phyloP scores from a whole-genome alignment of 176 grass and related monocot species.

The Poa pratensis region DNA sequence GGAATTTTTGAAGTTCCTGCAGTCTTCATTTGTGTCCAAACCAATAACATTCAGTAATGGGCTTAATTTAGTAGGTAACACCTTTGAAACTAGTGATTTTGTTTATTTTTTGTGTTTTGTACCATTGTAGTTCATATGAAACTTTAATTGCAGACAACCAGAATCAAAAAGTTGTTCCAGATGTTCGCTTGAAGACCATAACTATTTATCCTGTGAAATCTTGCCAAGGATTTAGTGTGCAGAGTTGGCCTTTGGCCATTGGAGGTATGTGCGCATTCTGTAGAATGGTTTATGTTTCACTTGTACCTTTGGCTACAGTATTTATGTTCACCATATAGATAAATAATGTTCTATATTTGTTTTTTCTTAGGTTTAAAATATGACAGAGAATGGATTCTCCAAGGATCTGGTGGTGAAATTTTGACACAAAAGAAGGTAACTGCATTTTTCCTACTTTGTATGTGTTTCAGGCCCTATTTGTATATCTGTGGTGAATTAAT shows the following conservation, averaged over 20 bases:
- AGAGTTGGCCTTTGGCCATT: slow-evolving; percentile 72
- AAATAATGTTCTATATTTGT: background rate
- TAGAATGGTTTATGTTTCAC: slow-evolving; percentile 12
- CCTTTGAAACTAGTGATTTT: background rate
- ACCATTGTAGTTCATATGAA: slow-evolving; percentile 16
- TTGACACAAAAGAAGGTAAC: slow-evolving; percentile 91
- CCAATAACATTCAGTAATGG: slow-evolving; percentile 43
- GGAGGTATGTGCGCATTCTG: slow-evolving; percentile 61
- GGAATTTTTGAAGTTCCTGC: slow-evolving; percentile 78
- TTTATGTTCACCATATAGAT: background rate
- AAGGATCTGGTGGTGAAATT: slow-evolving; percentile 79
- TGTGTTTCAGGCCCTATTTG: background rate
- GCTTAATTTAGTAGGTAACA: slow-evolving; percentile 68
- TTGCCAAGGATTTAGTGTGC: slow-evolving; percentile 75
- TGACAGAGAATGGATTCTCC: slow-evolving; percentile 98
- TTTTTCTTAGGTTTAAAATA: slow-evolving; percentile 71
- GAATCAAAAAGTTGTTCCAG: slow-evolving; percentile 31
- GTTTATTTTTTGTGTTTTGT: slow-evolving; percentile 24
- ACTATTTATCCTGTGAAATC: slow-evolving; percentile 98
- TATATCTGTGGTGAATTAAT: background rate
- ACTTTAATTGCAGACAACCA: slow-evolving; percentile 54
- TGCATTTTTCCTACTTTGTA: background rate
- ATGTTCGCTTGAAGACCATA: slow-evolving; percentile 69
- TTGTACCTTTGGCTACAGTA: slow-evolving; percentile 11
- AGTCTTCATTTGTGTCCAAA: slow-evolving; percentile 68